These are phyloP conservation scores for Fusarium nurragi DNA, from an alignment of 2,329 filamentous ascomycete species.

Conservation along the genomic window DNA sequence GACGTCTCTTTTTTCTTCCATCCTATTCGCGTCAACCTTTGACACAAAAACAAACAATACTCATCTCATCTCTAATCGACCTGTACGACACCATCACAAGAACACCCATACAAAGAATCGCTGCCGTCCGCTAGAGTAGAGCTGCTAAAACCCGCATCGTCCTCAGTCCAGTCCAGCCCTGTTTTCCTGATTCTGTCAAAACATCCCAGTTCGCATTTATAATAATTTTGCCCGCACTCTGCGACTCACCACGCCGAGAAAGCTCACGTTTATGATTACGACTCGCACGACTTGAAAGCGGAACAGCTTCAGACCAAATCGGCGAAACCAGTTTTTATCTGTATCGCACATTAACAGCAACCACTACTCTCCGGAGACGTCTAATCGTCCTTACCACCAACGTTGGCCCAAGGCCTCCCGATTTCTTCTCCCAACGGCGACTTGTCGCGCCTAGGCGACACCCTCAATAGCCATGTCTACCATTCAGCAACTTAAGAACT, in stretches of 20 bases:
- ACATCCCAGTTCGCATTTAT: conserved; percentile 3
- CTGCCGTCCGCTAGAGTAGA: conserved; percentile 34
- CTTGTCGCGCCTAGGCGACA: conserved; percentile 43
- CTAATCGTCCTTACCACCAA: conserved; percentile 4
- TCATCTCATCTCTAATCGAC: conserved; percentile 22
- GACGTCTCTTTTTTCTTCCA: conserved; percentile 14
- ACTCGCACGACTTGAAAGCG: conserved; percentile 29
- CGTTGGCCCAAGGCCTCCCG: conserved; percentile 13
- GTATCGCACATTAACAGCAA: background rate
- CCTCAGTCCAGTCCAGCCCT: conserved; percentile 21
- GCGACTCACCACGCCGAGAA: conserved; percentile 16
- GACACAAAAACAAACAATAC: conserved; percentile 1
- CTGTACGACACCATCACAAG: conserved; percentile 27
- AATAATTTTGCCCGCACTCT: conserved; percentile 32
- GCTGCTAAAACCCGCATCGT: conserved; percentile 42
- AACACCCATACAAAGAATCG: conserved; percentile 22
- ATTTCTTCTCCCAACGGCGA: conserved; percentile 24
- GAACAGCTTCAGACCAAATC: conserved; percentile 13
- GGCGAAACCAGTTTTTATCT: conserved; percentile 12
- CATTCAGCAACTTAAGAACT: conserved; percentile 97
- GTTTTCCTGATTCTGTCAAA: conserved; percentile 21
- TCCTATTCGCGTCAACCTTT: conserved; percentile 9
- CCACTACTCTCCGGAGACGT: background rate
- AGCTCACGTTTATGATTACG: conserved; percentile 32
- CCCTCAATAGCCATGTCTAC: conserved; percentile 63